Evolutionary conservation across 2,329 filamentous ascomycete genomes (phyloP), one percentile per base, ranked within the genome.

Genomic region (Cytospora schulzeri): DNA sequence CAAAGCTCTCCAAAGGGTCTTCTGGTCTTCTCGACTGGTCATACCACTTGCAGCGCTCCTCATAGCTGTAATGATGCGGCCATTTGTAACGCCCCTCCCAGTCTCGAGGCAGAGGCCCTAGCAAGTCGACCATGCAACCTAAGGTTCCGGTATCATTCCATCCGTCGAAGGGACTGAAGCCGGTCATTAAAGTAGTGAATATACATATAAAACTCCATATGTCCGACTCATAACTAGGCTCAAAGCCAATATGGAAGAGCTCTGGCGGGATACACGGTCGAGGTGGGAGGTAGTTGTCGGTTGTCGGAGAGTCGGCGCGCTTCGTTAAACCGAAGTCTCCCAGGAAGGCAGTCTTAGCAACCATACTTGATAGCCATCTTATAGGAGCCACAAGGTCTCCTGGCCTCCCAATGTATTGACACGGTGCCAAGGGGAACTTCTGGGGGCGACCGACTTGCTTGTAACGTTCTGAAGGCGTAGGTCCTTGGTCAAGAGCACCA

Each of bases 171-270:
- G 45, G 57, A n/a, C 22, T 38, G 2, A 4, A 52, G 1, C 22
- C 29, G 4, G 41, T 52, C 57, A 60, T 60, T 45, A 52, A 22
- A 24, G 45, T 52, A 11, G 28, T 12, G 15, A 60, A 60, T 19
- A 60, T 33, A 5, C 57, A 60, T 45, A 52, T 60, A 3, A 52
- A 60, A 4, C 57, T 45, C 45, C 57, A 60, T 29, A 60, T 52
- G 15, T 52, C 57, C 12, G 57, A 60, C 57, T n/a, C 45, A 17
- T 38, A 60, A n/a, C 28, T 60, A 12, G 57, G 22, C 45, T 35
- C 45, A 17, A 38, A 60, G 28, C 45, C 57, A 4, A 52, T 14
- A 26, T 60, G 57, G 45, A 28, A n/a, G 29, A 59, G 45, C 45
- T 59, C 57, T n/a, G 57, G 57, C 3, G 57, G 45, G 45, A 1